Evolutionary conservation across 23 red algal genomes (phyloP).

Genomic region (Agarophyton chilense): DNA sequence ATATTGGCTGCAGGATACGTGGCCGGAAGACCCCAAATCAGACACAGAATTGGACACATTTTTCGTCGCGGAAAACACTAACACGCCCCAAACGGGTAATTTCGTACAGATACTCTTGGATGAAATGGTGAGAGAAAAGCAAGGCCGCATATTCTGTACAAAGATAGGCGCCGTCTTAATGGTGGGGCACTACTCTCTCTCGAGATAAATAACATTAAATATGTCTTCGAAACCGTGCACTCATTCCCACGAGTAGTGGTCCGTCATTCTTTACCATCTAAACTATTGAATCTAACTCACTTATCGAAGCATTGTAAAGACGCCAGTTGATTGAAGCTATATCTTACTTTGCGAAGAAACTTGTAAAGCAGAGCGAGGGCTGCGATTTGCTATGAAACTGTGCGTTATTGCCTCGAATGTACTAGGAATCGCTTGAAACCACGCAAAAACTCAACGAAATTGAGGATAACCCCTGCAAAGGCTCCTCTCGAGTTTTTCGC

Average conservation of each 20-base stretch:
- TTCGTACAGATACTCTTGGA: constrained; percentile 15
- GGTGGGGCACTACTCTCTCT: background rate
- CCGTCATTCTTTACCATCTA: background rate
- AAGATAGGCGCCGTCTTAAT: background rate
- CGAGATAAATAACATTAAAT: background rate
- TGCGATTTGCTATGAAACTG: too few species aligned
- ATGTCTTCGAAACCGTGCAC: background rate
- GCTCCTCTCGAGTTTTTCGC: too few species aligned
- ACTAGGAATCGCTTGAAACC: background rate
- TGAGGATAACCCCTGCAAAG: too few species aligned
- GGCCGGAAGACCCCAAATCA: too few species aligned
- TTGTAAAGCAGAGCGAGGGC: too few species aligned
- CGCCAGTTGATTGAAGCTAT: too few species aligned
- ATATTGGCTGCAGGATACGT: too few species aligned
- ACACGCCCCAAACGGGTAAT: background rate
- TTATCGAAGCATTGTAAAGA: too few species aligned
- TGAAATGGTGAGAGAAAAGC: constrained; percentile 11
- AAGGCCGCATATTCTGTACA: background rate
- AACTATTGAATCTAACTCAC: too few species aligned
- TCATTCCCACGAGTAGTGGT: background rate
- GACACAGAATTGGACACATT: background rate
- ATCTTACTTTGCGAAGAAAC: too few species aligned
- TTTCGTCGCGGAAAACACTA: background rate
- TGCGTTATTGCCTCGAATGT: too few species aligned
- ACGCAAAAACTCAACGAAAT: background rate